A percentile compares a stretch with the other conserved stretches of the same genome.
Conservation (phyloP, 768 basidiomycete genomes). For the Saitozyma podzolica region DNA sequence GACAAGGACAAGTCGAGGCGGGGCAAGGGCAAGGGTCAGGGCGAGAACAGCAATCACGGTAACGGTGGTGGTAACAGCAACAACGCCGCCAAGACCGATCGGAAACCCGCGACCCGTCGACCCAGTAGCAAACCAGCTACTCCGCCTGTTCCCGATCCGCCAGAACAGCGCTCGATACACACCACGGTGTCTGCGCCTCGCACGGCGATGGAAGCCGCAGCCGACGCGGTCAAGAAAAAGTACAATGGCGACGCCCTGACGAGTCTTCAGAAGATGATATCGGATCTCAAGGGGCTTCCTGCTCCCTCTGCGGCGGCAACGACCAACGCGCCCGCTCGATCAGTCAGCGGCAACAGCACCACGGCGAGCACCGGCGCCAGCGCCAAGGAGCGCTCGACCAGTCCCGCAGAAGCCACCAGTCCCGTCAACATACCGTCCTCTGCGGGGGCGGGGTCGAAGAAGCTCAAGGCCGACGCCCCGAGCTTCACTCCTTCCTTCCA, state of each 20-base stretch:
- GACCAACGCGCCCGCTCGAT: too few species aligned
- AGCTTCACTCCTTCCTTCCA: conserved; percentile 42
- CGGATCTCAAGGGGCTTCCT: conserved; percentile 84
- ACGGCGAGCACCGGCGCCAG: too few species aligned
- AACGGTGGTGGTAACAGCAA: too few species aligned
- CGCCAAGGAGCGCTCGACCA: too few species aligned
- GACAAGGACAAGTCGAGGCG: background rate
- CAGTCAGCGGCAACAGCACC: too few species aligned
- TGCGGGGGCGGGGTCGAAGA: conserved; percentile 18
- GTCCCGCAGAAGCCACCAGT: background rate
- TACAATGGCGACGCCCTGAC: conserved; percentile 36
- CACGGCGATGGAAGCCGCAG: conserved; percentile 39
- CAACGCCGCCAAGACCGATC: too few species aligned
- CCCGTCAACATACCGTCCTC: conserved; percentile 6
- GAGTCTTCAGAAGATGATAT: conserved; percentile 82
- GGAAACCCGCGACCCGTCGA: too few species aligned
- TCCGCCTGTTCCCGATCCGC: background rate
- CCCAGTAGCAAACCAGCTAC: too few species aligned
- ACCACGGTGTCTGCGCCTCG: conserved; percentile 18
- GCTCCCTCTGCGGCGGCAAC: conserved; percentile 53
- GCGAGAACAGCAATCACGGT: background rate
- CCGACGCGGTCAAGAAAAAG: conserved; percentile 33
- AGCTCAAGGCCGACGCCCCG: conserved; percentile 48
- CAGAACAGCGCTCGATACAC: conserved; percentile 24
- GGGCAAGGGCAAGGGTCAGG: background rate